phyloP scores from a whole-genome alignment of 148 eudicot genomes.

The Amaranthus cruentus region DNA sequence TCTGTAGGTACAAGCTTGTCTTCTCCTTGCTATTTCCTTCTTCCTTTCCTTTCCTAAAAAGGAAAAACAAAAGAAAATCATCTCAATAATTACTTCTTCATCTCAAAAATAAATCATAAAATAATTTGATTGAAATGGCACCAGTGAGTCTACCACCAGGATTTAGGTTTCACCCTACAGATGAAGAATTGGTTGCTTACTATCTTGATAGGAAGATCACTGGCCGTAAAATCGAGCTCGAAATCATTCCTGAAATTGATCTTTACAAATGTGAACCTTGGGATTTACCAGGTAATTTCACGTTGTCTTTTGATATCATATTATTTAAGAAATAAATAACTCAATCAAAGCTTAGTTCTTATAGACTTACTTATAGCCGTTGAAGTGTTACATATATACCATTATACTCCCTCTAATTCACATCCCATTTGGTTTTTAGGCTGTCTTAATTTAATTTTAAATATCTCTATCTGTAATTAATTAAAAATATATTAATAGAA shows the following conservation, averaged over 20 bases:
- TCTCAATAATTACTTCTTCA: neutral
- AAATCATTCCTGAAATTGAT: constrained; percentile 46
- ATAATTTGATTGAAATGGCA: constrained; percentile 15
- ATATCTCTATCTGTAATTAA: no score
- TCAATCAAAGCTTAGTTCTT: no score
- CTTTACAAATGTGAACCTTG: constrained; percentile 48
- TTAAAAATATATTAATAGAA: no score
- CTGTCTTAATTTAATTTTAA: no score
- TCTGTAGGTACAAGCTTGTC: constrained; percentile 27
- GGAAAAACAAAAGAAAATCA: neutral
- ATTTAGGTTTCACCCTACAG: constrained; percentile 43
- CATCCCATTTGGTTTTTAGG: no score
- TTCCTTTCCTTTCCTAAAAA: constrained; percentile 3
- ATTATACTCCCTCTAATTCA: no score
- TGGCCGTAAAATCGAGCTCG: constrained; percentile 43
- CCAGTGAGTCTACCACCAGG: constrained; percentile 45
- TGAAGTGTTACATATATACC: no score
- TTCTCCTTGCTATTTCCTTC: constrained; percentile 15
- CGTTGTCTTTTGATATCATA: no score
- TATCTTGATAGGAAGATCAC: constrained; percentile 42
- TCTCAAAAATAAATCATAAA: neutral
- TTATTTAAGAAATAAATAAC: no score
- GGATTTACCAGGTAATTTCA: constrained; percentile 38
- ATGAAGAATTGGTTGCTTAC: constrained; percentile 40
- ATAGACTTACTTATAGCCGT: no score